phyloP scores from a whole-genome alignment of 345 rosid genomes.

The Dipteronia sinensis region DNA sequence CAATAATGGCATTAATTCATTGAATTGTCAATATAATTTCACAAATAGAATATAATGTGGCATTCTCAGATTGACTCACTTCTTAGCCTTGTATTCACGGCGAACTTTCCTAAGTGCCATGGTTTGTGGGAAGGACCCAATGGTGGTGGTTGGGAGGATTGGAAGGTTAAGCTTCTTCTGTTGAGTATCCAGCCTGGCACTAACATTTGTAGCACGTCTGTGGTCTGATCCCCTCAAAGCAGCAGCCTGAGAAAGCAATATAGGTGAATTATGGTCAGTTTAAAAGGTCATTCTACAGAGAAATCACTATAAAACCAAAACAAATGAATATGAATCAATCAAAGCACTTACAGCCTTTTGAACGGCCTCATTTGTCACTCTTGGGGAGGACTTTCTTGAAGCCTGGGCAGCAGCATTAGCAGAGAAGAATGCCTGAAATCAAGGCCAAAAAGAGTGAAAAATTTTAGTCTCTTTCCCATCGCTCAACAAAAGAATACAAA shows the following conservation, averaged over 20 bases:
- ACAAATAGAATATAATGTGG: slow-evolving; percentile 1
- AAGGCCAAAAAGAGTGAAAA: slow-evolving; percentile 16
- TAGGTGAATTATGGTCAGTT: slow-evolving; percentile 4
- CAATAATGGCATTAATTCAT: slow-evolving; percentile 10
- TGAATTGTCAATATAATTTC: slow-evolving; percentile 4
- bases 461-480: neutral
- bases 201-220: slow-evolving; percentile 86
- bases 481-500: neutral
- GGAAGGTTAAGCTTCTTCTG: slow-evolving; percentile 98
- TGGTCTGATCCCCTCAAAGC: slow-evolving; percentile 91
- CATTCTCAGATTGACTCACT: slow-evolving; percentile 44
- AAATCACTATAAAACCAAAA: slow-evolving; percentile 1
- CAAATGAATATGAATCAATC: slow-evolving; percentile 4
- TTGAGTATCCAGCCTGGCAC: slow-evolving; percentile 86
- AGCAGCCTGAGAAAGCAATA: slow-evolving; percentile 72
- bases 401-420: slow-evolving; percentile 81
- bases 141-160: slow-evolving; percentile 92
- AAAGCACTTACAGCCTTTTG: slow-evolving; percentile 84
- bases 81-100: slow-evolving; percentile 97
- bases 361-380: slow-evolving; percentile 89
- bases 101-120: slow-evolving; percentile 94
- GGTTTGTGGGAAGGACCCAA: slow-evolving; percentile 97
- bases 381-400: slow-evolving; percentile 88
- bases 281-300: neutral
- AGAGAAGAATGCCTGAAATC: slow-evolving; percentile 70